Conservation (phyloP, 2,329 filamentous ascomycete genomes). For the Lachnellula subtilissima region DNA sequence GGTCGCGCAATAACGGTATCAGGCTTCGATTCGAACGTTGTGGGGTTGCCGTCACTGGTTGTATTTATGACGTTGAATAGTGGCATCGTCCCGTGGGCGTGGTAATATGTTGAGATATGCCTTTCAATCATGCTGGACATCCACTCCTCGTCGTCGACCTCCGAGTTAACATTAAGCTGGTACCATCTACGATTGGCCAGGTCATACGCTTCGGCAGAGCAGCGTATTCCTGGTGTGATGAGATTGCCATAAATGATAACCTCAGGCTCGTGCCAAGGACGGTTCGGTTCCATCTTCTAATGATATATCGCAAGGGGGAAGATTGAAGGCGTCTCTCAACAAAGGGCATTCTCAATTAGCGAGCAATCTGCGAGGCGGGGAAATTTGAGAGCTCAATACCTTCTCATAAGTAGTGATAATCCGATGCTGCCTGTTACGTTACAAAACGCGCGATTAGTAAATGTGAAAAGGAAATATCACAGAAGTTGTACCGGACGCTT, state of each 20-base stretch:
- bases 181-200: slow-evolving; percentile 3
- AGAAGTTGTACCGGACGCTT: too few species aligned
- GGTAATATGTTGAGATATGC: slow-evolving; percentile 3
- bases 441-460: too few species aligned
- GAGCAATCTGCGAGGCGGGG: too few species aligned
- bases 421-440: too few species aligned
- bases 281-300: slow-evolving; percentile 3
- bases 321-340: too few species aligned
- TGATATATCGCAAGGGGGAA: too few species aligned
- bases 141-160: too few species aligned
- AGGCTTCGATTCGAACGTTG: background rate
- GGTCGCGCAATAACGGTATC: background rate
- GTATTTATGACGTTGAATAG: slow-evolving; percentile 4
- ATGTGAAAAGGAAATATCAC: too few species aligned
- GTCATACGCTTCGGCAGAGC: background rate
- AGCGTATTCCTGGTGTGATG: slow-evolving; percentile 5
- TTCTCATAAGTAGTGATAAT: too few species aligned
- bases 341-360: too few species aligned
- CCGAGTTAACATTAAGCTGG: background rate
- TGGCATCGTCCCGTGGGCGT: background rate
- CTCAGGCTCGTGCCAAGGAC: slow-evolving; percentile 4
- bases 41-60: background rate
- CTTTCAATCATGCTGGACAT: background rate
- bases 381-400: too few species aligned
- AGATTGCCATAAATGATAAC: slow-evolving; percentile 1